Evolutionary conservation across 2,329 filamentous ascomycete species (phyloP).

Genomic region (Fusarium haematococcum): DNA sequence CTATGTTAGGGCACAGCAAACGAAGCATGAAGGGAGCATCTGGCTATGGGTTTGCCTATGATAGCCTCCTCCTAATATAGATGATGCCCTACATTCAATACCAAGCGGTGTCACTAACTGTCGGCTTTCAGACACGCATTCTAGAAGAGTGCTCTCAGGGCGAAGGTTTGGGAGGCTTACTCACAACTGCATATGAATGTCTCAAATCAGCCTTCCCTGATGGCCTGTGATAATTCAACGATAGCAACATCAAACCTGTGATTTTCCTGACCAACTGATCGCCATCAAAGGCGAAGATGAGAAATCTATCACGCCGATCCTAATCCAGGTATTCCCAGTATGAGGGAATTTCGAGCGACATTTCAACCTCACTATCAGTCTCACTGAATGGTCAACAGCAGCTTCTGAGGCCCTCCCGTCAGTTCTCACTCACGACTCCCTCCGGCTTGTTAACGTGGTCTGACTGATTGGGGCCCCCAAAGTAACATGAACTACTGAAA

Average conservation of each 20-base stretch:
- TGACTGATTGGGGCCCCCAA: background rate
- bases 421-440: background rate
- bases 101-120: fast-evolving
- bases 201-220: background rate
- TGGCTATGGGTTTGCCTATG: background rate
- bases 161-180: background rate
- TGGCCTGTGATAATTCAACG: background rate
- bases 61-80: background rate
- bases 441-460: background rate
- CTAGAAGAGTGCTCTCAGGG: background rate
- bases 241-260: background rate
- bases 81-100: background rate
- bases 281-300: background rate
- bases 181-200: background rate
- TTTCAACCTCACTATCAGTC: background rate
- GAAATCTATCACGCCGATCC: background rate
- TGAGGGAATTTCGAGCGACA: background rate
- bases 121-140: background rate
- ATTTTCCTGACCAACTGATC: background rate
- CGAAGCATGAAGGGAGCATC: background rate
- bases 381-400: background rate
- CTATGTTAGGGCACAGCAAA: background rate
- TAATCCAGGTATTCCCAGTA: background rate
- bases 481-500: background rate
- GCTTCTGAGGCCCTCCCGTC: conserved; percentile 1